Evolutionary conservation across 2,329 filamentous ascomycete genomes (phyloP), one percentile per base, ranked within the genome.

Genomic region (Pseudocercospora pini-densiflorae): DNA sequence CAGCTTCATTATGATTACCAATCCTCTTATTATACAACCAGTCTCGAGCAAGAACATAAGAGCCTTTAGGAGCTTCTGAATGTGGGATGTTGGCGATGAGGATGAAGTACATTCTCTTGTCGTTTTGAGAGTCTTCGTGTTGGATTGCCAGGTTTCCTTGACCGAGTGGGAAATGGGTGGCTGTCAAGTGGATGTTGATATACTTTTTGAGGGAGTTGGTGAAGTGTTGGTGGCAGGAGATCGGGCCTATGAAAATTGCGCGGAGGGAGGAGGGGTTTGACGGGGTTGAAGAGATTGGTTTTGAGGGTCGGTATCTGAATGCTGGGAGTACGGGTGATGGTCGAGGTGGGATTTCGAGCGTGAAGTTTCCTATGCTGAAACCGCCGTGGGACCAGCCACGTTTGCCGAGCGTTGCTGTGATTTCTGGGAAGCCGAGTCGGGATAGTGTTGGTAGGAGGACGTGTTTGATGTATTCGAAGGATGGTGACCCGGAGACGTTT

Each of bases 301-400:
- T 12, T 43, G 27, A 16, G 16, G 43, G 10, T 43, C 53, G 59
- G 23, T 82, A 71, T 1, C 70, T 63, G 72, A 84, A 84, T 0
- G 75, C 74, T 4, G 78, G 75, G 0, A 84, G 71, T 4, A 51
- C 43, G 0, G 33, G 36, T 1, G 53, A 49, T 0, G 61, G 16
- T 1, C 86, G 72, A 1, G 83, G 81, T 5, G 79, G 79, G 21
- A 89, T 78, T 6, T 77, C 73, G 68, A 88, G 83, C 1, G 79
- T 83, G 7, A 86, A 81, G 55, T 78, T 77, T 2, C 87, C 87
- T 19, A 87, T 75, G 14, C 77, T 77, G 1, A 72, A 71, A 1
- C 75, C 74, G 4, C 85, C 86, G 1, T 79, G 78, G 12, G 79
- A 80, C 87, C 87, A 89, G n/a, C 86, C 86, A 19, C 87, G 79